phyloP scores from a whole-genome alignment of 495 filamentous ascomycete species.

The Hypoxylon cercidicola region DNA sequence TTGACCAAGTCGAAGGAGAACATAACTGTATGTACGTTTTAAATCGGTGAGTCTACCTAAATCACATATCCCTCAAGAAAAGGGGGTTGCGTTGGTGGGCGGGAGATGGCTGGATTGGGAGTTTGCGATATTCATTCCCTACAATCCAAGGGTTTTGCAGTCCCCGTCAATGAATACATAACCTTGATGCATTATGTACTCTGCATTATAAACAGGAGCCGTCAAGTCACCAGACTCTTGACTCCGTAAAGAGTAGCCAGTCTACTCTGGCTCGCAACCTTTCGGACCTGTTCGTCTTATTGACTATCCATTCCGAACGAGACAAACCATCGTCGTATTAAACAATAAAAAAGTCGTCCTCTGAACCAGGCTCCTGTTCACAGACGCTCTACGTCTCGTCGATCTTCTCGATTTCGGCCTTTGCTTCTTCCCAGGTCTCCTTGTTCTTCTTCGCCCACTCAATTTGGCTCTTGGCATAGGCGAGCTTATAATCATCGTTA shows the following conservation, averaged over 20 bases:
- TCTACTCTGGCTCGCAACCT: slow-evolving; percentile 2
- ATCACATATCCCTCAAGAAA: not conserved
- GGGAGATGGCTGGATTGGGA: slow-evolving; percentile 2
- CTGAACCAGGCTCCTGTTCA: slow-evolving; percentile 1
- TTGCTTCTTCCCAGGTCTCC: slow-evolving; percentile 95
- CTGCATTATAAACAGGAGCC: slow-evolving; percentile 16
- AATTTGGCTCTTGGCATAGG: slow-evolving; percentile 92
- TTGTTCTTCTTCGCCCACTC: slow-evolving; percentile 99
- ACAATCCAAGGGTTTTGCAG: not conserved
- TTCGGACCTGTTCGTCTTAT: slow-evolving; percentile 37
- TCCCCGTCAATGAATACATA: not conserved
- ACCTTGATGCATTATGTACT: slow-evolving; percentile 2
- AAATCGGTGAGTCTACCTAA: not conserved
- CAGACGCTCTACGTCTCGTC: slow-evolving; percentile 54
- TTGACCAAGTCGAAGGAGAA: slow-evolving; percentile 49
- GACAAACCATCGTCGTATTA: slow-evolving; percentile 28
- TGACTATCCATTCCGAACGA: slow-evolving; percentile 43
- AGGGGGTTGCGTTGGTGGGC: not conserved
- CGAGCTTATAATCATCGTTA: slow-evolving; percentile 67
- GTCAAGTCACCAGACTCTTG: slow-evolving; percentile 6
- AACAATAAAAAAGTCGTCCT: slow-evolving; percentile 11
- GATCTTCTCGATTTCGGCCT: slow-evolving; percentile 92
- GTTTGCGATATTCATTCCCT: slow-evolving; percentile 1
- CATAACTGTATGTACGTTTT: slow-evolving; percentile 50
- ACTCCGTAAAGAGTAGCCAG: slow-evolving; percentile 6